These are phyloP conservation scores for Cladosporium austrohemisphaericum DNA, from an alignment of 2,329 filamentous ascomycete species.

Conservation along the genomic window DNA sequence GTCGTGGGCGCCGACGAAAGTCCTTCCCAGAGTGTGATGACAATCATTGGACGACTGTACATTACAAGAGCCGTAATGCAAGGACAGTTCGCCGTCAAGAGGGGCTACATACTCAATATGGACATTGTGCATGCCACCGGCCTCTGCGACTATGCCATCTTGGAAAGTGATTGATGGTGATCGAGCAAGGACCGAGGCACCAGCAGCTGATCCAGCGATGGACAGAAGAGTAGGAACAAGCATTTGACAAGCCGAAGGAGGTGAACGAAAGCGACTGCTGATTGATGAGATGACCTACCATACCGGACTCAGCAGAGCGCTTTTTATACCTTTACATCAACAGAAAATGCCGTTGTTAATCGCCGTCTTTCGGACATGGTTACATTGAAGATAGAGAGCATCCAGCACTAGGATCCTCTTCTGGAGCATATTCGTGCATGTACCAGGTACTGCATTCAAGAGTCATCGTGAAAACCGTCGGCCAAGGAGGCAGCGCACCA, in stretches of 20 bases:
- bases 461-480: neutral
- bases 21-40: conserved; percentile 44
- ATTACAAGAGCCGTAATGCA: conserved; percentile 47
- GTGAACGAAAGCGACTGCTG: conserved; percentile 1
- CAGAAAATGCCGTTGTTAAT: neutral
- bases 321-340: neutral
- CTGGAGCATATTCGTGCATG: neutral
- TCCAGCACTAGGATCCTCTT: neutral
- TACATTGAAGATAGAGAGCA: conserved; percentile 1
- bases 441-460: neutral
- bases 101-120: conserved; percentile 42
- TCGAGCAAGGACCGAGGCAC: conserved; percentile 16
- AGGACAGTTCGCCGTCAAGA: conserved; percentile 42
- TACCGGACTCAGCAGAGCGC: neutral
- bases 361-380: conserved; percentile 3
- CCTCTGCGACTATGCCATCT: conserved; percentile 27
- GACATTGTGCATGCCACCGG: conserved; percentile 46
- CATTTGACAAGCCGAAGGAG: conserved; percentile 16
- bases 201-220: conserved; percentile 18
- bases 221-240: conserved; percentile 15
- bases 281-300: neutral
- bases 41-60: conserved; percentile 33
- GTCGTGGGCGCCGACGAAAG: conserved; percentile 36
- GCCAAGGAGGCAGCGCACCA: conserved; percentile 4
- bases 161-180: conserved; percentile 24